Conservation (phyloP, 1,284 basidiomycete species). For the Irpex sp. region DNA sequence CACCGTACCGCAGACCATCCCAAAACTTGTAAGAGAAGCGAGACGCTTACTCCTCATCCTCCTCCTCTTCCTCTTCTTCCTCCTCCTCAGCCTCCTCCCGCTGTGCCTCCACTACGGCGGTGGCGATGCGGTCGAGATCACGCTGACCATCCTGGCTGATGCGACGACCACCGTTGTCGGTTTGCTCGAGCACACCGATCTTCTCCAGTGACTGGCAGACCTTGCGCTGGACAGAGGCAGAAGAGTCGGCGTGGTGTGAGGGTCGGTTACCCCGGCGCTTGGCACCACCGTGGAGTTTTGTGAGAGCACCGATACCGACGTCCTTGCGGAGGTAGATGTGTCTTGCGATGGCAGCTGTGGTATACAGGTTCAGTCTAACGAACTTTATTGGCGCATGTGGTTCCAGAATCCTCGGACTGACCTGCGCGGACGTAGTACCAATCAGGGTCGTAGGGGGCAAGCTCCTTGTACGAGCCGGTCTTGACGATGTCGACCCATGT, state of each 20-base stretch:
- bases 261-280: constrained; percentile 94
- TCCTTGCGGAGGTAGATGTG: constrained; percentile 99
- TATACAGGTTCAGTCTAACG: neutral
- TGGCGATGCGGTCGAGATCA: constrained; percentile 98
- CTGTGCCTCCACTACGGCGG: constrained; percentile 86
- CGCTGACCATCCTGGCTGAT: constrained; percentile 97
- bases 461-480: constrained; percentile 97
- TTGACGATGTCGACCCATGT: constrained; percentile 99
- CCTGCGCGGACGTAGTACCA: constrained; percentile 99
- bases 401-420: constrained; percentile 32
- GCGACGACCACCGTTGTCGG: constrained; percentile 90
- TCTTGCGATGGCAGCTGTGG: constrained; percentile 88
- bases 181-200: constrained; percentile 95
- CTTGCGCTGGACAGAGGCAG: constrained; percentile 85
- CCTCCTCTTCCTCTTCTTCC: constrained; percentile 77
- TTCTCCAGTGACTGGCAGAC: constrained; percentile 97
- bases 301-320: constrained; percentile 93
- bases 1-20: constrained; percentile 3
- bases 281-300: constrained; percentile 95
- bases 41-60: constrained; percentile 40
- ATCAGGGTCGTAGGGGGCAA: constrained; percentile 97
- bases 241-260: constrained; percentile 88
- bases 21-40: neutral
- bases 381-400: neutral
- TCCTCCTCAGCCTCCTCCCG: constrained; percentile 86